A percentile compares a stretch with the other conserved stretches of the same genome.
These are phyloP conservation scores for Pythium aphanidermatum DNA, from an alignment of 352 stramenopile species.

Conservation along the genomic window DNA sequence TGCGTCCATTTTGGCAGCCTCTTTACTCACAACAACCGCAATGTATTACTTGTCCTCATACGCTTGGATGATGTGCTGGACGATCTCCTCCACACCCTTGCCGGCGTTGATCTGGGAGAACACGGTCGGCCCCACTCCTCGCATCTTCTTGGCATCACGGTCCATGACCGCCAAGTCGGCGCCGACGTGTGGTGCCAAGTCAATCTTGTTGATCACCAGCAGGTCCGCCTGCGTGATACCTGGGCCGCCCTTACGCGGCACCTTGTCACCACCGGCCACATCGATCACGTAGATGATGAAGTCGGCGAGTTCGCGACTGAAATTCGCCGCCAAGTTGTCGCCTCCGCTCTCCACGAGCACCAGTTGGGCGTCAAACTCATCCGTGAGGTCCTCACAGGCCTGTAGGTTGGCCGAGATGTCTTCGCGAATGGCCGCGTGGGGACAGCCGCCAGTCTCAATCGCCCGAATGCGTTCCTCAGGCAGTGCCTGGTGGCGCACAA, in stretches of 20 bases:
- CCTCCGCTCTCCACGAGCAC: constrained; percentile 88
- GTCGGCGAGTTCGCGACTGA: constrained; percentile 95
- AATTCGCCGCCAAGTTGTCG: constrained; percentile 98
- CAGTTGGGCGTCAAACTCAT: constrained; percentile 79
- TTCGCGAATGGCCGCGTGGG: constrained; percentile 96
- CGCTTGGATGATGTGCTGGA: constrained; percentile 62
- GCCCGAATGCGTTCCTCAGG: constrained; percentile 88
- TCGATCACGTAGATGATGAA: constrained; percentile 99
- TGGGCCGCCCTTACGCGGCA: constrained; percentile 96
- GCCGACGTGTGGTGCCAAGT: constrained; percentile 94
- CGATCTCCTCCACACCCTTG: constrained; percentile 87
- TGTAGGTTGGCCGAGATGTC: constrained; percentile 97
- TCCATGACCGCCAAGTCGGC: constrained; percentile 94
- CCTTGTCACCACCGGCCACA: constrained; percentile 96
- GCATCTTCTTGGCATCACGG: constrained; percentile 94
- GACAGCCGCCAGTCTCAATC: constrained; percentile 97
- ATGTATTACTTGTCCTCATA: constrained; percentile 27
- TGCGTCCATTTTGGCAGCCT: too few species aligned
- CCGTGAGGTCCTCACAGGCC: constrained; percentile 93
- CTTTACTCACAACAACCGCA: too few species aligned
- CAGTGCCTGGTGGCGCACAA: constrained; percentile 91
- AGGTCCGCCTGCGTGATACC: constrained; percentile 97
- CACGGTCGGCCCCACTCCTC: constrained; percentile 89
- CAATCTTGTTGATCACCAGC: constrained; percentile 98
- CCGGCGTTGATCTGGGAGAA: constrained; percentile 95